phyloP scores from a whole-genome alignment of 148 eudicot genomes.

The Chenopodium formosanum region DNA sequence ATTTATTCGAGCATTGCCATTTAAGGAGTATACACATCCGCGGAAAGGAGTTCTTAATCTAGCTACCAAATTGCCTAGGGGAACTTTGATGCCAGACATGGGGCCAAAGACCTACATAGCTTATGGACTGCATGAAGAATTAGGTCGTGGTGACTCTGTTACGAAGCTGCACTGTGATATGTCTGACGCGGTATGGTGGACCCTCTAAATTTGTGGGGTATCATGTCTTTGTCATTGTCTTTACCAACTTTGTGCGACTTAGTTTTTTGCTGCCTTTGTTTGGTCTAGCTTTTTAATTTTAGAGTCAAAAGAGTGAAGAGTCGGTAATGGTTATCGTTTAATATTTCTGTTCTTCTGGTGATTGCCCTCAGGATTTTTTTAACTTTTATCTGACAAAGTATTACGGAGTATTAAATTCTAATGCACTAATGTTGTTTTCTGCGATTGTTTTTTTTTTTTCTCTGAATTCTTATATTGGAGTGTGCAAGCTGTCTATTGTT shows the following conservation, averaged over 20 bases:
- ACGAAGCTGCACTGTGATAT: slow-evolving; percentile 66
- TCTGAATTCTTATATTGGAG: background rate
- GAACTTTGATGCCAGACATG: slow-evolving; percentile 50
- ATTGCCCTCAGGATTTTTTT: too few relatives aligned
- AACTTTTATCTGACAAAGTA: background rate
- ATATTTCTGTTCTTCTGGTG: background rate
- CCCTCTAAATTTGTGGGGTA: background rate
- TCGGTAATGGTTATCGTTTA: too few relatives aligned
- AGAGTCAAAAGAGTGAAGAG: background rate
- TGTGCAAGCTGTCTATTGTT: background rate
- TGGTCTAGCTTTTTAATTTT: background rate
- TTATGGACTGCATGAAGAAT: slow-evolving; percentile 63
- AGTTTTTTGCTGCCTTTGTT: background rate
- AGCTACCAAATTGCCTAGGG: slow-evolving; percentile 44
- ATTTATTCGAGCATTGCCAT: slow-evolving; percentile 66
- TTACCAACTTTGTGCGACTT: background rate
- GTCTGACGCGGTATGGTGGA: slow-evolving; percentile 59
- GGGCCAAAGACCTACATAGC: slow-evolving; percentile 77
- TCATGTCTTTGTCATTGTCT: background rate
- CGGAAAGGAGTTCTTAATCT: slow-evolving; percentile 45
- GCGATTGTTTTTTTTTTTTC: too few relatives aligned
- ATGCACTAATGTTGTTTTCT: background rate
- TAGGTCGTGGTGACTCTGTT: slow-evolving; percentile 75
- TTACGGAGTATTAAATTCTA: background rate
- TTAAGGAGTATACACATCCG: slow-evolving; percentile 68